phyloP scores from a whole-genome alignment of 164 flowering plant species.

The Macadamia tetraphylla region DNA sequence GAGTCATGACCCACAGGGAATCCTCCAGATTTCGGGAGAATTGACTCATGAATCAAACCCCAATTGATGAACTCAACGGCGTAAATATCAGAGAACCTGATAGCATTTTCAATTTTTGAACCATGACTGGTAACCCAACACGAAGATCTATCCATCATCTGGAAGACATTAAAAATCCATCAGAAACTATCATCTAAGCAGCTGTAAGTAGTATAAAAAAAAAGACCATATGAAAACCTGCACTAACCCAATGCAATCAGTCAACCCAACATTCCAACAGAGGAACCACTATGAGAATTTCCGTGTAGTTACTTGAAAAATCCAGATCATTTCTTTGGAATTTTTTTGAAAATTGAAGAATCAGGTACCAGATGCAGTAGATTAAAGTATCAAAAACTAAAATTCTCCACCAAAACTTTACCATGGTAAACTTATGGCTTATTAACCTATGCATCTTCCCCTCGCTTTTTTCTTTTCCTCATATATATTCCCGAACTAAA shows the following conservation, averaged over 20 bases:
- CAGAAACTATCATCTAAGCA: background rate
- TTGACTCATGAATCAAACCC: conserved; percentile 48
- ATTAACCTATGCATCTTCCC: no score
- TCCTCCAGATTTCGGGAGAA: conserved; percentile 26
- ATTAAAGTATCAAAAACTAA: background rate
- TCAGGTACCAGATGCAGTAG: background rate
- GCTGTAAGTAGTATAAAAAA: background rate
- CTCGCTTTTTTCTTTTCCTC: no score
- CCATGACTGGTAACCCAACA: conserved; percentile 44
- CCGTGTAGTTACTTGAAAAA: no score
- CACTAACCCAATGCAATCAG: no score
- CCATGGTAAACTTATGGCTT: no score
- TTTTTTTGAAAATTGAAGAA: no score
- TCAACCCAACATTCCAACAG: no score
- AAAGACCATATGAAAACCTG: background rate
- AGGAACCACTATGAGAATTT: no score
- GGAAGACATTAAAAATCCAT: conserved; percentile 2
- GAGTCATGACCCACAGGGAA: conserved; percentile 25
- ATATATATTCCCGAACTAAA: no score
- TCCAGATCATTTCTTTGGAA: background rate
- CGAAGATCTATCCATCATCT: conserved; percentile 30
- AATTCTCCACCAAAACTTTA: background rate
- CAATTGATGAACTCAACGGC: conserved; percentile 54
- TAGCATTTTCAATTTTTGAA: conserved; percentile 30
- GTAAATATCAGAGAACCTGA: conserved; percentile 59